Evolutionary conservation across 2,329 filamentous ascomycete genomes (phyloP).

Genomic region (Nannizzia gypsea): DNA sequence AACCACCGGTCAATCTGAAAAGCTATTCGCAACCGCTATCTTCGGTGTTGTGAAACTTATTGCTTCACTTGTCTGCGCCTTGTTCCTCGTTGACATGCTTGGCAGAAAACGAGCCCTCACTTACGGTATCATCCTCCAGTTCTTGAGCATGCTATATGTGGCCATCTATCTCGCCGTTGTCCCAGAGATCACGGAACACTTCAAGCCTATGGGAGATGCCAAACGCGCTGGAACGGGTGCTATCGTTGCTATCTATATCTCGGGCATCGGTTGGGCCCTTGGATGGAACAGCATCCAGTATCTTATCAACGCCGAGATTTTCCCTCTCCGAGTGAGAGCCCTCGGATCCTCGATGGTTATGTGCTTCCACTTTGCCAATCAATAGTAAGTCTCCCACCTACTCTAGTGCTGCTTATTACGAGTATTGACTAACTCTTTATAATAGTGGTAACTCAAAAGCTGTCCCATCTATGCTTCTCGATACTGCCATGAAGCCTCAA

Average conservation of each 20-base stretch:
- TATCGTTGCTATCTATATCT: slow-evolving; percentile 36
- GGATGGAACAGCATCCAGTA: slow-evolving; percentile 39
- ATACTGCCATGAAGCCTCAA: slow-evolving; percentile 34
- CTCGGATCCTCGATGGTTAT: slow-evolving; percentile 34
- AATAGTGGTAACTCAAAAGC: slow-evolving; percentile 19
- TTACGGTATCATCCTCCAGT: slow-evolving; percentile 38
- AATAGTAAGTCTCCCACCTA: slow-evolving; percentile 16
- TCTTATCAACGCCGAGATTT: slow-evolving; percentile 36
- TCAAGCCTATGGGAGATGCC: slow-evolving; percentile 9
- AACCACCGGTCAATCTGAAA: slow-evolving; percentile 52
- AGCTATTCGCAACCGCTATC: slow-evolving; percentile 59
- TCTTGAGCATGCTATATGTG: slow-evolving; percentile 45
- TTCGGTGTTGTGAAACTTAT: slow-evolving; percentile 63
- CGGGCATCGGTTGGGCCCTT: slow-evolving; percentile 37
- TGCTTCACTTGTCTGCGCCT: slow-evolving; percentile 53
- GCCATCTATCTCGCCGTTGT: slow-evolving; percentile 37
- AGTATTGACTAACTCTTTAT: neutral
- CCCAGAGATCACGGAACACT: slow-evolving; percentile 21
- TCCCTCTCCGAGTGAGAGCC: slow-evolving; percentile 33
- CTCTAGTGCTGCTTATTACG: neutral
- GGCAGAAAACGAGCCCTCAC: slow-evolving; percentile 51
- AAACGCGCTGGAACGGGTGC: slow-evolving; percentile 29
- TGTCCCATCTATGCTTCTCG: slow-evolving; percentile 38
- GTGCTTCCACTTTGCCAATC: slow-evolving; percentile 33
- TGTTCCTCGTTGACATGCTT: slow-evolving; percentile 65